Evolutionary conservation across 352 stramenopile species (phyloP).

Genomic region (Phytopythium cucurbitacearum): DNA sequence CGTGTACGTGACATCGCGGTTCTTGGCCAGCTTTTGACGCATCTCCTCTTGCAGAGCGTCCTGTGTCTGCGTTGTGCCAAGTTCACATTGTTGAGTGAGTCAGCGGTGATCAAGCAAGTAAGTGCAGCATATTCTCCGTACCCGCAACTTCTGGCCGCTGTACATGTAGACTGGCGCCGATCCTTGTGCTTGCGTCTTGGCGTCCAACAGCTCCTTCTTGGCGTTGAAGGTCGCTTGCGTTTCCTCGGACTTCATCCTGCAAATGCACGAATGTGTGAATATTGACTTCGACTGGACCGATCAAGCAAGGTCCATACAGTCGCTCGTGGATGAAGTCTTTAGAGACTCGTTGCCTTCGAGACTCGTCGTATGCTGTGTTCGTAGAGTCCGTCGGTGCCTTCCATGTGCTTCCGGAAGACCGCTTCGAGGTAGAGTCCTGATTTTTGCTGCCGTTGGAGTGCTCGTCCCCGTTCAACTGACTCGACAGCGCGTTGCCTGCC

Average conservation of each 20-base stretch:
- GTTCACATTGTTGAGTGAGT: not conserved
- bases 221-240: slow-evolving; percentile 29
- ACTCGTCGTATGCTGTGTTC: slow-evolving; percentile 64
- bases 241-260: slow-evolving; percentile 13
- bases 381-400: slow-evolving; percentile 77
- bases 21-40: slow-evolving; percentile 42
- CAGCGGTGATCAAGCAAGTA: not conserved
- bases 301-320: slow-evolving; percentile 7
- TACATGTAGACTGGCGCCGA: slow-evolving; percentile 73
- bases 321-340: slow-evolving; percentile 65
- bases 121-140: slow-evolving; percentile 14
- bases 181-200: slow-evolving; percentile 7
- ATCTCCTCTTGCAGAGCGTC: slow-evolving; percentile 82
- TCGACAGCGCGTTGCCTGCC: slow-evolving; percentile 1
- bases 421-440: not conserved
- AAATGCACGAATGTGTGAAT: slow-evolving; percentile 12
- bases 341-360: slow-evolving; percentile 30
- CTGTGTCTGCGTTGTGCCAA: slow-evolving; percentile 39
- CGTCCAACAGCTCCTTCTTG: slow-evolving; percentile 34
- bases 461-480: not conserved
- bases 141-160: slow-evolving; percentile 81
- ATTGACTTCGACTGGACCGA: not conserved
- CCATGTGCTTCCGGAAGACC: slow-evolving; percentile 7
- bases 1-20: slow-evolving; percentile 56
- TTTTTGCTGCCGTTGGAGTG: slow-evolving; percentile 1